Evolutionary conservation across 2,329 filamentous ascomycete species (phyloP), one percentile per base, ranked within the genome.

Genomic region (Penicillium thymicola): DNA sequence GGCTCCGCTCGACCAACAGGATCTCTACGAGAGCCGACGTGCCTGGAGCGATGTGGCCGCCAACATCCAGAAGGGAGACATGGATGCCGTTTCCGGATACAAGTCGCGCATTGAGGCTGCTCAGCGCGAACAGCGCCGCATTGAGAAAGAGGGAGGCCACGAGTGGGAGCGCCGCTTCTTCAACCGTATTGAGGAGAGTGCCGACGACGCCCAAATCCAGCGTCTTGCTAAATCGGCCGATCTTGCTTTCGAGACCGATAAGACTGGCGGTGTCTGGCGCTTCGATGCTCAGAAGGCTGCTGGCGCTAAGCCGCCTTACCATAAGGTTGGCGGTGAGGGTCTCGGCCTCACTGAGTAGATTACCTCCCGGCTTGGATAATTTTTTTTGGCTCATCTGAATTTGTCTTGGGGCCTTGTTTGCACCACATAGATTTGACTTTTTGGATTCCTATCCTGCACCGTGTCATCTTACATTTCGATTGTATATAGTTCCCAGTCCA

Each of bases 61-160:
- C 30, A 91, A 87, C 45, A 94, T 97, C 66, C 81, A 85, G 55
- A 85, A 82, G 64, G 89, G 91, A 56, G 90, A 97, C 72, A 90
- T 97, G 83, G 90, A 96, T 65, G 78, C 83, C 5, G 90, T 91
- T 0, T 85, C 86, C 2, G 70, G 77, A 14, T 90, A 96, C 72
- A 97, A 97, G 80, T 83, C 84, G 55, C 90, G 90, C 75, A 96
- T 97, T 62, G 94, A 97, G 76, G 90, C 91, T 65, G 86, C 87
- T 36, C 93, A 97, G 79, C 86, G 92, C 14, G 90, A 83, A 73
- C 81, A 85, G 76, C 85, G 92, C 61, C 84, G 84, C 71, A 80
- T 85, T 68, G 92, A 97, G 73, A 85, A 85, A 67, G 81, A 83
- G n/a, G 89, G 92, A 65, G 86, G 86, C 21, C 82, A 82, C 42